Base-by-base conservation (phyloP, 192 early-diverging fungal genomes). In the Irineochytrium annulatum region DNA sequence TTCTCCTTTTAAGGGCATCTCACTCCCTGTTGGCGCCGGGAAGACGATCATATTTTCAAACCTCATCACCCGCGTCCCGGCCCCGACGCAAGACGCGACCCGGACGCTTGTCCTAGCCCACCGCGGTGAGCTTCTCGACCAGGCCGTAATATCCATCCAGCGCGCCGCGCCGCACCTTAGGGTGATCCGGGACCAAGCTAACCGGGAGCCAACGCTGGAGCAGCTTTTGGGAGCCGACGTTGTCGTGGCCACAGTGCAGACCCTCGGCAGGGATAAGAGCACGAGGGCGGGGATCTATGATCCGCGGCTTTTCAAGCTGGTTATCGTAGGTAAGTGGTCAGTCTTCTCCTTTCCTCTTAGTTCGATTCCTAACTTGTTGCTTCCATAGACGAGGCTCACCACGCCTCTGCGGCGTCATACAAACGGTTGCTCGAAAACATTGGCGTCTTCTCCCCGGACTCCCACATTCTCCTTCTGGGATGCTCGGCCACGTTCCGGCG, bases 401-500 rank as follows among this genome's bases (percentile, higher is more conserved):
- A 98, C 65, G 88, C 91, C 2, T 79, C 89, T 0, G 90, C 91
- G n/a, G 59, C 73, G 4, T 79, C 81, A 20, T 98, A 95, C 63
- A 48, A 39, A 26, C 72, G 84, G 3, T 83, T 98, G 17, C 34
- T 98, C 22, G 60, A 81, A 0, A 79, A 93, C 54, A 91, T 98
- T 59, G 71, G 70, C 3, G 70, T 79, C 0, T 26, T 69, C 44
- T 64, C 49, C 2, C 61, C 65, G 13, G 59, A 76, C 0, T 73
- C 77, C 3, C 70, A 78, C 20, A 73, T 94, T 3, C 70, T 91
- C 43, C 77, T 98, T 6, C 95, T 91, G 87, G 95, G 93, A 0
- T 98, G 93, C 57, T 94, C 93, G 30, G 95, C 93, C 0, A 95
- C 95, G 0, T 75, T 95, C 34, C 69, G 85, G 30, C 76, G 95